A percentile compares a stretch with the other conserved stretches of the same genome.
Evolutionary conservation across 2,329 filamentous ascomycete genomes (phyloP).

Genomic region (Pseudogymnoascus sp.): DNA sequence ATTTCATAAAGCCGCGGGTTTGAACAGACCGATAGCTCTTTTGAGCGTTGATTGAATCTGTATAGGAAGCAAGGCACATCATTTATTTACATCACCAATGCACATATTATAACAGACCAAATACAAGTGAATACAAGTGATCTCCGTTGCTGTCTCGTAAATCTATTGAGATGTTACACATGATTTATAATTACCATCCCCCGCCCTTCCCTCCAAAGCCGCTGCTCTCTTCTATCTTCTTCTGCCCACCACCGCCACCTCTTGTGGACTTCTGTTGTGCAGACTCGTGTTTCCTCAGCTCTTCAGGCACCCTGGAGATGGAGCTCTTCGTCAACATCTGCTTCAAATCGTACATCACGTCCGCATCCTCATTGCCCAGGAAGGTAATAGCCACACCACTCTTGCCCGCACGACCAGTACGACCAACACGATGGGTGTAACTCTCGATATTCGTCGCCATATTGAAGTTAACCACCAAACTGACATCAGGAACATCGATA

Average conservation of each 20-base stretch:
- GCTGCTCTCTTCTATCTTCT: constrained; percentile 39
- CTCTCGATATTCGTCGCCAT: constrained; percentile 90
- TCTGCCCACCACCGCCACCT: constrained; percentile 35
- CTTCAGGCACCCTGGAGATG: constrained; percentile 85
- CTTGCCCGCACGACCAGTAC: constrained; percentile 96
- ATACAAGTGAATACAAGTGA: not conserved
- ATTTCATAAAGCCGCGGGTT: constrained; percentile 12
- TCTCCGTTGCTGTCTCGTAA: not conserved
- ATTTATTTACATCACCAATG: constrained; percentile 7
- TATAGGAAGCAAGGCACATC: constrained; percentile 13
- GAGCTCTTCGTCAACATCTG: constrained; percentile 91
- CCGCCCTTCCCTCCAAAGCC: constrained; percentile 34
- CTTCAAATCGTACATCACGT: constrained; percentile 89
- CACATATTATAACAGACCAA: not conserved
- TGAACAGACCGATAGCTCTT: constrained; percentile 11
- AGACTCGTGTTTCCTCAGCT: constrained; percentile 80
- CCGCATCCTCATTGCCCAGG: constrained; percentile 80
- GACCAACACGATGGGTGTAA: constrained; percentile 94
- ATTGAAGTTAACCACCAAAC: constrained; percentile 96
- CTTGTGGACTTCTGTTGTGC: constrained; percentile 73
- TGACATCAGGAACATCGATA: constrained; percentile 95
- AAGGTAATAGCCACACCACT: constrained; percentile 95
- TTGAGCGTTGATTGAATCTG: constrained; percentile 11
- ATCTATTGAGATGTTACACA: constrained; percentile 1
- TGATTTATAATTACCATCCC: constrained; percentile 20